phyloP scores from a whole-genome alignment of 2,329 filamentous ascomycete species.

The Moelleriella libera region DNA sequence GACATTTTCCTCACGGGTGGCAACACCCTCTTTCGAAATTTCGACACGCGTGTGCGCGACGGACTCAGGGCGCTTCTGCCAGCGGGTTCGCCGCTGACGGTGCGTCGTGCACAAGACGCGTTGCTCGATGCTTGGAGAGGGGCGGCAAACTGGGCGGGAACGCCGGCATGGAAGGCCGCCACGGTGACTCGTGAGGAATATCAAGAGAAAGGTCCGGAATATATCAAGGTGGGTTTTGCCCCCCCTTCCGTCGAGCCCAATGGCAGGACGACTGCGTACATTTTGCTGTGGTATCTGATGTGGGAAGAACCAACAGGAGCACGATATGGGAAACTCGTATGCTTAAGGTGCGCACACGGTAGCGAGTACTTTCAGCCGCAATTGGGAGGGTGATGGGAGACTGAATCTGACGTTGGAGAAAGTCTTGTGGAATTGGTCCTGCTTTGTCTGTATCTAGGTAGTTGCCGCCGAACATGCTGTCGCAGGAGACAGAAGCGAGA shows the following conservation, averaged over 20 bases:
- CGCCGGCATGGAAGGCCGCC: slow-evolving; percentile 42
- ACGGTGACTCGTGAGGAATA: slow-evolving; percentile 74
- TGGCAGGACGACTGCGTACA: too few relatives aligned
- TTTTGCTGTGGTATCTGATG: too few relatives aligned
- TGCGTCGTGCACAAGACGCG: slow-evolving; percentile 63
- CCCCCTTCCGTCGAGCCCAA: background rate
- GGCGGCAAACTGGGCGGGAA: slow-evolving; percentile 70
- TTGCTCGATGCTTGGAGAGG: slow-evolving; percentile 87
- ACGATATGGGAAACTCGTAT: slow-evolving; percentile 51
- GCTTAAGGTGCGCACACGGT: slow-evolving; percentile 14
- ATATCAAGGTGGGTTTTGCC: slow-evolving; percentile 59
- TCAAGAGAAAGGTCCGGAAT: slow-evolving; percentile 81
- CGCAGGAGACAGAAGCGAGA: too few relatives aligned
- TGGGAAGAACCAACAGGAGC: slow-evolving; percentile 31
- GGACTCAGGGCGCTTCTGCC: slow-evolving; percentile 65
- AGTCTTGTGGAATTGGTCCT: too few relatives aligned
- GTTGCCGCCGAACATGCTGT: too few relatives aligned
- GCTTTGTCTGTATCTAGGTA: too few relatives aligned
- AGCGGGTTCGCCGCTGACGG: slow-evolving; percentile 47
- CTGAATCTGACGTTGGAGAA: background rate
- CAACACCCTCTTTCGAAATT: slow-evolving; percentile 71
- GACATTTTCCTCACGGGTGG: slow-evolving; percentile 95
- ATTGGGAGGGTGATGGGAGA: too few relatives aligned
- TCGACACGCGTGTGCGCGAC: slow-evolving; percentile 65
- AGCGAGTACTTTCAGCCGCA: background rate